phyloP scores from a whole-genome alignment of 2,329 filamentous ascomycete species.

The Arthroderma sp. region DNA sequence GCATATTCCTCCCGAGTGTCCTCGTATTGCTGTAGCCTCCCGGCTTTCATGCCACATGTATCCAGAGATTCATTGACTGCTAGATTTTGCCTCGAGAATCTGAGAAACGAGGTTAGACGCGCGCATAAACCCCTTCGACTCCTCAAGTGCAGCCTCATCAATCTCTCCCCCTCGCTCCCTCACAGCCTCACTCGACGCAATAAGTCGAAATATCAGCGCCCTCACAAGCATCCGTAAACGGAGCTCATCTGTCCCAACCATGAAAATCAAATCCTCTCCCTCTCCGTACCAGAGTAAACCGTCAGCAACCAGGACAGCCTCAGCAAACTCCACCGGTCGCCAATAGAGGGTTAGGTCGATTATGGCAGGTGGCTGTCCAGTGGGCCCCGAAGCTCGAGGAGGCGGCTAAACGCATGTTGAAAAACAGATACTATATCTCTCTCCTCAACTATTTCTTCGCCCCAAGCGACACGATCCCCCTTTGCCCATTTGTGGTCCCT shows the following conservation, averaged over 20 bases:
- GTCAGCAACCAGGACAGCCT: conserved; percentile 6
- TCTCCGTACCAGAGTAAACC: conserved; percentile 7
- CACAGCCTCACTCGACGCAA: conserved; percentile 5
- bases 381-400: background rate
- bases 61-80: background rate
- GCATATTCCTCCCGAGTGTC: background rate
- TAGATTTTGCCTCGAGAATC: background rate
- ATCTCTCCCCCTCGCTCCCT: background rate
- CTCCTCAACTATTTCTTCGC: background rate
- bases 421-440: background rate
- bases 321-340: conserved; percentile 5
- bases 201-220: conserved; percentile 7
- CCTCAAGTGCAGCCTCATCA: background rate
- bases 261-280: conserved; percentile 2
- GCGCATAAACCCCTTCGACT: background rate
- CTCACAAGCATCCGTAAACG: conserved; percentile 8
- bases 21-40: background rate
- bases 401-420: background rate
- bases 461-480: conserved; percentile 7
- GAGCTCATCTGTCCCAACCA: conserved; percentile 3
- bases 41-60: background rate
- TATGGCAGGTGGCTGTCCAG: conserved; percentile 1
- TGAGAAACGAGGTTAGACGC: background rate
- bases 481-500: conserved; percentile 6
- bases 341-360: conserved; percentile 9